phyloP scores from a whole-genome alignment of 345 rosid genomes.

The Brassica juncea region DNA sequence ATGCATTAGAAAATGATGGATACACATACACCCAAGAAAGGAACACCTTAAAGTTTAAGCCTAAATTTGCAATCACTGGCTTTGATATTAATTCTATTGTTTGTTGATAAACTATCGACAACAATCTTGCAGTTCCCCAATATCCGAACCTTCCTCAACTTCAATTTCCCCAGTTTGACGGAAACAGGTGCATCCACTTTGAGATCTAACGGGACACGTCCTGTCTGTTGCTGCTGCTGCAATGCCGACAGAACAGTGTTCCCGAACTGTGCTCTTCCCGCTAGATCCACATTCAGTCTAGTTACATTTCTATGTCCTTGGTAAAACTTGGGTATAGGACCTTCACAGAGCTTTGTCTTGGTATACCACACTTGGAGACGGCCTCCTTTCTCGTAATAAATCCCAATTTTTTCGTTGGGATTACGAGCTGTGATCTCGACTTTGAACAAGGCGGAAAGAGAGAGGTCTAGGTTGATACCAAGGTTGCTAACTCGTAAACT shows the following conservation, averaged over 20 bases:
- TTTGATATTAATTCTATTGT: constrained; percentile 60
- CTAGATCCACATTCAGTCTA: constrained; percentile 57
- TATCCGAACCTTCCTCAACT: constrained; percentile 64
- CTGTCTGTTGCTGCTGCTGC: constrained; percentile 84
- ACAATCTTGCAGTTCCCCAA: constrained; percentile 69
- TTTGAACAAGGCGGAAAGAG: constrained; percentile 64
- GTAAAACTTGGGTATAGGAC: constrained; percentile 75
- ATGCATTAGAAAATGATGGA: neutral
- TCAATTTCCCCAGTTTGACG: constrained; percentile 64
- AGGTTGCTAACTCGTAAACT: constrained; percentile 64
- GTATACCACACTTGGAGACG: constrained; percentile 66
- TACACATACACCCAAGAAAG: neutral
- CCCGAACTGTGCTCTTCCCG: constrained; percentile 61
- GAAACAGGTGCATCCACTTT: constrained; percentile 68
- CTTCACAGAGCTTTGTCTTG: constrained; percentile 63
- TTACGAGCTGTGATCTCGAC: constrained; percentile 81
- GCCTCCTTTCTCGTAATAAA: constrained; percentile 75
- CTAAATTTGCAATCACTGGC: constrained; percentile 69
- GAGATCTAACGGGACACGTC: constrained; percentile 75
- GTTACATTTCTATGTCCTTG: constrained; percentile 80
- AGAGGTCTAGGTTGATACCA: constrained; percentile 63
- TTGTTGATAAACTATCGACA: constrained; percentile 71
- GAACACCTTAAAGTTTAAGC: constrained; percentile 56
- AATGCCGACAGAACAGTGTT: constrained; percentile 66
- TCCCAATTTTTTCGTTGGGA: constrained; percentile 81